These are phyloP conservation scores for Elaeis oleifera DNA, from an alignment of 202 grass and related monocot species.

Conservation along the genomic window DNA sequence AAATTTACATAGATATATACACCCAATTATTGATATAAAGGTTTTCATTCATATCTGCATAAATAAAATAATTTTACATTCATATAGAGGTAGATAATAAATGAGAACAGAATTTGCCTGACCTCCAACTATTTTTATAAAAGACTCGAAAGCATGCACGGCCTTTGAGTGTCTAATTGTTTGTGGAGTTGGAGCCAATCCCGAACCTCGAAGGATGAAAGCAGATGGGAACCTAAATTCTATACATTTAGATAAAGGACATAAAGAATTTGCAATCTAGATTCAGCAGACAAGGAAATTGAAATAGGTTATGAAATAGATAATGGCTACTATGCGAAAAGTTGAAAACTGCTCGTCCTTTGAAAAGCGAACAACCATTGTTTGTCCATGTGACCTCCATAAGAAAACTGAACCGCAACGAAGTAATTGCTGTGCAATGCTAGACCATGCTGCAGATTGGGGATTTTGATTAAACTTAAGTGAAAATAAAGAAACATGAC, in stretches of 20 bases:
- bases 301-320: not conserved
- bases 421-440: constrained; percentile 39
- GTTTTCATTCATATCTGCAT: constrained; percentile 4
- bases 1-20: too few species aligned
- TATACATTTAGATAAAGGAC: constrained; percentile 12
- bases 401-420: constrained; percentile 39
- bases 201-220: constrained; percentile 65
- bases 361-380: constrained; percentile 39
- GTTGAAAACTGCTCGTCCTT: constrained; percentile 1
- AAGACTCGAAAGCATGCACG: constrained; percentile 42
- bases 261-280: constrained; percentile 3
- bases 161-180: constrained; percentile 55
- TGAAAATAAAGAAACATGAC: constrained; percentile 8
- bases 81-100: not conserved
- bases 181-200: constrained; percentile 57
- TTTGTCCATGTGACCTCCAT: constrained; percentile 35
- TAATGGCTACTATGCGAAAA: not conserved
- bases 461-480: constrained; percentile 12
- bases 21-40: too few species aligned
- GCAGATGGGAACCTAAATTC: constrained; percentile 62
- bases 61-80: not conserved
- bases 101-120: constrained; percentile 8
- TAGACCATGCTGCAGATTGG: constrained; percentile 57
- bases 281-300: constrained; percentile 6
- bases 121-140: constrained; percentile 57